Evolutionary conservation across 2,329 filamentous ascomycete species (phyloP).

Genomic region (Pseudopithomyces chartarum): DNA sequence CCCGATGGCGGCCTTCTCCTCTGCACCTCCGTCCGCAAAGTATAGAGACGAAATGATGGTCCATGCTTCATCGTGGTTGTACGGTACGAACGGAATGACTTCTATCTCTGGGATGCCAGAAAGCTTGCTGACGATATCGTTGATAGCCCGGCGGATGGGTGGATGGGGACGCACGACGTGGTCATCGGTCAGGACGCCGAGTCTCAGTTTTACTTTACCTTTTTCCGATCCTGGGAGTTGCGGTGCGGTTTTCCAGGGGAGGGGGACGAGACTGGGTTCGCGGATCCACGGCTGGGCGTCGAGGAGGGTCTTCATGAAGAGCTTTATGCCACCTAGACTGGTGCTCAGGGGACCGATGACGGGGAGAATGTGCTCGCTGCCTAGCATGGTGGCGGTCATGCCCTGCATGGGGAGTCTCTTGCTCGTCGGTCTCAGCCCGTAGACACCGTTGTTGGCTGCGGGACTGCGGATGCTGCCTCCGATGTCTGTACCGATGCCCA

Average conservation of each 20-base stretch:
- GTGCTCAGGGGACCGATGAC: constrained; percentile 60
- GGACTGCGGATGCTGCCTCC: constrained; percentile 62
- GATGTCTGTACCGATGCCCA: constrained; percentile 63
- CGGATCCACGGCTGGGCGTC: constrained; percentile 58
- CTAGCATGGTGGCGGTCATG: constrained; percentile 45
- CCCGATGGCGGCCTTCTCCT: constrained; percentile 55
- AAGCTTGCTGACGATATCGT: constrained; percentile 52
- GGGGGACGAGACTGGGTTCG: constrained; percentile 60
- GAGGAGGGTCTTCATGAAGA: constrained; percentile 59
- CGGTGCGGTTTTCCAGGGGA: constrained; percentile 55
- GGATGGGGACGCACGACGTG: constrained; percentile 68
- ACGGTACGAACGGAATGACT: constrained; percentile 55
- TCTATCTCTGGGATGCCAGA: constrained; percentile 53
- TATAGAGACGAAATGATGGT: constrained; percentile 38
- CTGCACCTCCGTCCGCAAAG: constrained; percentile 62
- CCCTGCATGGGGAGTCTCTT: constrained; percentile 47
- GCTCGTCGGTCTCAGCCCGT: constrained; percentile 55
- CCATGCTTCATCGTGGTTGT: constrained; percentile 53
- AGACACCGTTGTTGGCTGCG: constrained; percentile 62
- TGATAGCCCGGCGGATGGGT: constrained; percentile 62
- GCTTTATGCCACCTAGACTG: constrained; percentile 55
- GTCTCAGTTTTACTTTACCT: constrained; percentile 50
- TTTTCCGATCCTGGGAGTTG: constrained; percentile 12
- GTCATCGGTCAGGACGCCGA: constrained; percentile 68
- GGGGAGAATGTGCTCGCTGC: constrained; percentile 51